Conservation (phyloP, 495 filamentous ascomycete genomes). For the Penicillium angulare region DNA sequence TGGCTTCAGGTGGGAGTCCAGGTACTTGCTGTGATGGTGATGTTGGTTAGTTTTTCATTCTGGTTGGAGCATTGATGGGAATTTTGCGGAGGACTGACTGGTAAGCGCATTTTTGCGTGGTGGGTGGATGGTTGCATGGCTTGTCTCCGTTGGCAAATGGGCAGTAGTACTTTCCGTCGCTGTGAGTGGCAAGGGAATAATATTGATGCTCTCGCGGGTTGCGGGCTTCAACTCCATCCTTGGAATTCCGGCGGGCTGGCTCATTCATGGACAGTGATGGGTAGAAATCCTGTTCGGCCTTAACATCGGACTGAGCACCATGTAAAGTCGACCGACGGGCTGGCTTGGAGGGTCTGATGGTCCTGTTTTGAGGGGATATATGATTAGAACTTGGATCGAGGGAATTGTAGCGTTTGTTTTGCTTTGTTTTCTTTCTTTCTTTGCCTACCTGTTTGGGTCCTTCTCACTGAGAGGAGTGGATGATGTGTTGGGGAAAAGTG, state of each 20-base stretch:
- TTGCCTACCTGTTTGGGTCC: conserved; percentile 46
- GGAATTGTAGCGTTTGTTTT: neutral
- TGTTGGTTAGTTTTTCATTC: conserved; percentile 32
- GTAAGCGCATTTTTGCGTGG: conserved; percentile 95
- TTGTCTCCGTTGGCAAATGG: conserved; percentile 69
- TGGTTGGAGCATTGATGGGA: neutral
- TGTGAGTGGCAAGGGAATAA: conserved; percentile 67
- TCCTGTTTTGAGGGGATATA: conserved; percentile 23
- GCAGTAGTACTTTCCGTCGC: conserved; percentile 86
- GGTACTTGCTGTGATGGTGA: conserved; percentile 69
- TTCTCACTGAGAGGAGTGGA: conserved; percentile 39
- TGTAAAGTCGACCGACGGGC: conserved; percentile 37
- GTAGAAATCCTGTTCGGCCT: conserved; percentile 41
- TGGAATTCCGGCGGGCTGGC: conserved; percentile 41
- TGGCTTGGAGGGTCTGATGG: conserved; percentile 38
- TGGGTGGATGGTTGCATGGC: conserved; percentile 78
- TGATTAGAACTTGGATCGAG: conserved; percentile 20
- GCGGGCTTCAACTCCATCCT: conserved; percentile 49
- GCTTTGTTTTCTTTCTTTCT: neutral
- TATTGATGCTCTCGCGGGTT: conserved; percentile 74
- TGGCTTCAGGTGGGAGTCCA: conserved; percentile 91
- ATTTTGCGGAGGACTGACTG: conserved; percentile 61
- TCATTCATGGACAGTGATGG: conserved; percentile 38
- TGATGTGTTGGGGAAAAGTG: conserved; percentile 39
- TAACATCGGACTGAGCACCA: conserved; percentile 32